phyloP scores from a whole-genome alignment of 2,329 filamentous ascomycete species.

The Fonsecaea monophora region DNA sequence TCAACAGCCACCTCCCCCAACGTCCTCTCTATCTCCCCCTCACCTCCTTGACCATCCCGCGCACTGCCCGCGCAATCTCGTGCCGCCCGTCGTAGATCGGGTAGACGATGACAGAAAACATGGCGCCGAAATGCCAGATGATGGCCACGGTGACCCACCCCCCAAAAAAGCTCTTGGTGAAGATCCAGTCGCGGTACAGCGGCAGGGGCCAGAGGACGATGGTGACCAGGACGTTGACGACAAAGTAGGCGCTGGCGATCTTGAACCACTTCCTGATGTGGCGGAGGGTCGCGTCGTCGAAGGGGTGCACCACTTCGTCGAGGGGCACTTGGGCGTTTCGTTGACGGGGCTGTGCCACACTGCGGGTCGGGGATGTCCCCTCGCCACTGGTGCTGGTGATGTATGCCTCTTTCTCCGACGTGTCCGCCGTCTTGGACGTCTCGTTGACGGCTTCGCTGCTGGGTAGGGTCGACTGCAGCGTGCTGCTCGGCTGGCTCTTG shows the following conservation, averaged over 20 bases:
- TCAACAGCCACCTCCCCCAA: too few species aligned
- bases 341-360: not conserved
- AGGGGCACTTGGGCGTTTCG: slow-evolving; percentile 13
- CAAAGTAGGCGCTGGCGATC: slow-evolving; percentile 39
- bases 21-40: slow-evolving; percentile 3
- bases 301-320: slow-evolving; percentile 36
- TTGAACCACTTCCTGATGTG: slow-evolving; percentile 38
- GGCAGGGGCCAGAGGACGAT: slow-evolving; percentile 39
- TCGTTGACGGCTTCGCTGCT: slow-evolving; percentile 26
- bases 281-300: slow-evolving; percentile 31
- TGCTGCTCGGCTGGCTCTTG: slow-evolving; percentile 24
- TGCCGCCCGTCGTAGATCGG: slow-evolving; percentile 35
- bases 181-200: slow-evolving; percentile 38
- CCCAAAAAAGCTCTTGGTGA: slow-evolving; percentile 35
- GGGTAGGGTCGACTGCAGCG: slow-evolving; percentile 18
- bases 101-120: slow-evolving; percentile 36
- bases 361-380: slow-evolving; percentile 4
- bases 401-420: slow-evolving; percentile 19
- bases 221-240: slow-evolving; percentile 38
- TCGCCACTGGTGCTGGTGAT: slow-evolving; percentile 12
- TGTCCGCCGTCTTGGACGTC: slow-evolving; percentile 1
- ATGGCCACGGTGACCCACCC: slow-evolving; percentile 37
- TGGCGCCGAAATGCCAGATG: slow-evolving; percentile 36
- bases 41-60: slow-evolving; percentile 24
- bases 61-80: slow-evolving; percentile 26